Evolutionary conservation across 345 rosid genomes (phyloP), one percentile per base, ranked within the genome.

Genomic region (Linum usitatissimum): DNA sequence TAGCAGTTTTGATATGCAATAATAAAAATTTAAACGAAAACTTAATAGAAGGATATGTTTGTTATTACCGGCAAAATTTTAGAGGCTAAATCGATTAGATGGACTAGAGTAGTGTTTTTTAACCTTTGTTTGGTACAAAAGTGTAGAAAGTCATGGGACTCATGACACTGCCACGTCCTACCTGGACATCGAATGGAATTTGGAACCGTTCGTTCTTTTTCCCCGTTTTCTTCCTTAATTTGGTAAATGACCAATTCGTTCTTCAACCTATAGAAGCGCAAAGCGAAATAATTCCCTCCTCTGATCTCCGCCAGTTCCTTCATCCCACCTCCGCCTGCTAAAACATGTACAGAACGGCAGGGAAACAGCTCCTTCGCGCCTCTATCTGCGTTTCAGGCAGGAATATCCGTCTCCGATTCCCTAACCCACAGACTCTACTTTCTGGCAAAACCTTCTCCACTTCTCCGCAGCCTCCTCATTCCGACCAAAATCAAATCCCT

Each of bases 271-370:
- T 23, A 9, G 3, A 45, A 34, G 38, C 38, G 17, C 14, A 45
- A 45, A 45, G 14, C 51, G 51, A 45, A 10, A 45, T 10, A 9
- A 45, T 10, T 45, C 17, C 51, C 51, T 45, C 51, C 51, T 7
- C 51, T 13, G 51, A 45, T 15, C 51, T 45, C 51, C 51, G 51
- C 4, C 15, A 9, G 51, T 7, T 45, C 51, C 17, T 15, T 45
- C 17, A 45, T 15, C 51, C 17, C 51, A 45, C 51, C 10, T 1
- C 15, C 48, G 8, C 51, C 51, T 45, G 4, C 51, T 45, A 6
- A 57, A 63, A 60, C 23, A 65, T 88, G 96, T 84, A 80, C 61
- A 75, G 90, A 74, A 78, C 83, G 74, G 86, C 79, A 71, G 85
- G 76, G 69, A 78, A 63, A 68, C 83, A 84, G 60, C 64, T 82